phyloP scores from a whole-genome alignment of 768 basidiomycete genomes.

The Suillus americanus region DNA sequence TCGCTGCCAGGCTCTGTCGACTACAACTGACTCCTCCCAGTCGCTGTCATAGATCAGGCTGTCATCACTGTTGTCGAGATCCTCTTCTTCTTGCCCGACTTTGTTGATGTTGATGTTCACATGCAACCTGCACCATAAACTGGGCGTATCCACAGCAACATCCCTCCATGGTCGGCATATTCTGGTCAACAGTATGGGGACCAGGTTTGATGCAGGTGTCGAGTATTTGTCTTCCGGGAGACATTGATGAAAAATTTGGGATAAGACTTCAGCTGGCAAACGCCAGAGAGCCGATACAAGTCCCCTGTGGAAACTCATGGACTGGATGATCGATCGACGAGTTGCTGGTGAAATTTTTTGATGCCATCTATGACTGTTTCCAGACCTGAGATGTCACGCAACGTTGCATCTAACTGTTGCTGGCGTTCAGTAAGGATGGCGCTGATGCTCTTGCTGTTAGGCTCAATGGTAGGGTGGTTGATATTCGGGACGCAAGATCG shows the following conservation, averaged over 20 bases:
- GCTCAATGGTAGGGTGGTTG: too few species aligned
- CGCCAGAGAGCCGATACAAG: constrained; percentile 28
- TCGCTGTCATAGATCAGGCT: too few species aligned
- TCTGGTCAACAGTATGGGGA: constrained; percentile 38
- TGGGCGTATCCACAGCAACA: constrained; percentile 38
- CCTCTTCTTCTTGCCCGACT: too few species aligned
- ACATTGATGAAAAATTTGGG: constrained; percentile 46
- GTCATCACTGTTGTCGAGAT: too few species aligned
- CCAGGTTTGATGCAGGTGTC: constrained; percentile 23
- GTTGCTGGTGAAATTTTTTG: background rate
- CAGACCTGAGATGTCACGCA: constrained; percentile 14
- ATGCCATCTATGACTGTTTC: constrained; percentile 16
- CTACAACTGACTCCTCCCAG: too few species aligned
- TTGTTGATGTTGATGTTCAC: too few species aligned
- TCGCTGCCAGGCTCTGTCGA: too few species aligned
- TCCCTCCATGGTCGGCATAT: constrained; percentile 45
- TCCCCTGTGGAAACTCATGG: constrained; percentile 13
- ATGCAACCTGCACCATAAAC: constrained; percentile 32
- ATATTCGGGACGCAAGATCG: too few species aligned
- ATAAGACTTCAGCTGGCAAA: constrained; percentile 46
- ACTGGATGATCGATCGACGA: too few species aligned
- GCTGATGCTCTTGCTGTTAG: background rate
- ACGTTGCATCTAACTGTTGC: constrained; percentile 16
- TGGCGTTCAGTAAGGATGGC: constrained; percentile 16
- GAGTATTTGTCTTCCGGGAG: constrained; percentile 24